These are phyloP conservation scores for Podaxis sp. DNA, from an alignment of 768 basidiomycete genomes.

Conservation along the genomic window DNA sequence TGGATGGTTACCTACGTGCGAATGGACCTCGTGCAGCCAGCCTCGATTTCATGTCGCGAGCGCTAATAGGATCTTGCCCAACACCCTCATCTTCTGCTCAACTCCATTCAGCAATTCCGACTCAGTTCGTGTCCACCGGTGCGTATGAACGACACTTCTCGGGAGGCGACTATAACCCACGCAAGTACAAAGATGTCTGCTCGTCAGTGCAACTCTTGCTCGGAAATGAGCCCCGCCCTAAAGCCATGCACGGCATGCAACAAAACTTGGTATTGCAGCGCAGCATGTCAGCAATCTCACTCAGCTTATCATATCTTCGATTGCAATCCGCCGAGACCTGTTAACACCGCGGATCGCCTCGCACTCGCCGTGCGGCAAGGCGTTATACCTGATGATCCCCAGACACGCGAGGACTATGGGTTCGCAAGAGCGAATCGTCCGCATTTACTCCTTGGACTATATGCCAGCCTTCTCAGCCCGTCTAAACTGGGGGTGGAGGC, in stretches of 20 bases:
- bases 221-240: background rate
- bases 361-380: slow-evolving; percentile 25
- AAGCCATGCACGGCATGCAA: slow-evolving; percentile 22
- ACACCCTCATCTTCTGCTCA: too few relatives aligned
- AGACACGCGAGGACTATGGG: slow-evolving; percentile 35
- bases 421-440: slow-evolving; percentile 20
- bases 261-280: slow-evolving; percentile 32
- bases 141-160: too few relatives aligned
- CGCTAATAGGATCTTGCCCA: too few relatives aligned
- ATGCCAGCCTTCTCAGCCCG: slow-evolving; percentile 26
- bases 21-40: too few relatives aligned
- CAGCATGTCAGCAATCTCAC: slow-evolving; percentile 26
- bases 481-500: slow-evolving; percentile 18
- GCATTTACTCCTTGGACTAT: slow-evolving; percentile 29
- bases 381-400: slow-evolving; percentile 26
- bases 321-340: slow-evolving; percentile 23
- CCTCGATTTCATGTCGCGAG: too few relatives aligned
- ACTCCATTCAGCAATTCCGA: too few relatives aligned
- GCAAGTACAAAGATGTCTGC: slow-evolving; percentile 10
- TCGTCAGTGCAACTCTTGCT: background rate
- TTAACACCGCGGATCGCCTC: slow-evolving; percentile 33
- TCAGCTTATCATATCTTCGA: slow-evolving; percentile 33
- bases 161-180: too few relatives aligned
- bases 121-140: too few relatives aligned
- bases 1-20: too few relatives aligned